These are phyloP conservation scores for Microcos paniculata DNA, from an alignment of 345 rosid species.

Conservation along the genomic window DNA sequence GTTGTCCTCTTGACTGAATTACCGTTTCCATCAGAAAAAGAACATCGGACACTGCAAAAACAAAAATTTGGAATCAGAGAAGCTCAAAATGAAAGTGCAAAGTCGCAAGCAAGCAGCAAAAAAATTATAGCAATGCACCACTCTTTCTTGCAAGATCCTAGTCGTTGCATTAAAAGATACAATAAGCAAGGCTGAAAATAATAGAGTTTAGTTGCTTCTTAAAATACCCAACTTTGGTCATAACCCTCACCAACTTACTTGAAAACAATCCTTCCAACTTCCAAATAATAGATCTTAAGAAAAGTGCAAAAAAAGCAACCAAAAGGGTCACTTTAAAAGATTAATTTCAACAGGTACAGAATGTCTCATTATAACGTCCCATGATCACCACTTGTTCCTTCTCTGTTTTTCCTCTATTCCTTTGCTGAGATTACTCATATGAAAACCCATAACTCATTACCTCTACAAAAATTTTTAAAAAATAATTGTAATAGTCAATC, in stretches of 20 bases:
- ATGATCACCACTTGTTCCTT: no score
- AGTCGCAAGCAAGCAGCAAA: background rate
- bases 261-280: background rate
- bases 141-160: background rate
- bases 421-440: no score
- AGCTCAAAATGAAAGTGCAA: background rate
- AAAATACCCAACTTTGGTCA: background rate
- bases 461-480: no score
- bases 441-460: no score
- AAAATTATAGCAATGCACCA: background rate
- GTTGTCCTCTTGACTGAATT: constrained; percentile 55
- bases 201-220: background rate
- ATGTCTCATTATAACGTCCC: no score
- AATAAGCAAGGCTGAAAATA: background rate
- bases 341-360: no score
- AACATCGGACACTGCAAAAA: constrained; percentile 68
- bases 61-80: background rate
- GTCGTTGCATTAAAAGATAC: background rate
- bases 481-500: no score
- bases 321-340: no score
- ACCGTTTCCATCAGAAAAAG: constrained; percentile 63
- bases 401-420: no score
- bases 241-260: background rate
- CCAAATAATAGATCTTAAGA: background rate
- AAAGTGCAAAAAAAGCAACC: background rate